These are phyloP conservation scores for Pseudevernia furfuracea DNA, from an alignment of 495 filamentous ascomycete genomes.

Conservation along the genomic window DNA sequence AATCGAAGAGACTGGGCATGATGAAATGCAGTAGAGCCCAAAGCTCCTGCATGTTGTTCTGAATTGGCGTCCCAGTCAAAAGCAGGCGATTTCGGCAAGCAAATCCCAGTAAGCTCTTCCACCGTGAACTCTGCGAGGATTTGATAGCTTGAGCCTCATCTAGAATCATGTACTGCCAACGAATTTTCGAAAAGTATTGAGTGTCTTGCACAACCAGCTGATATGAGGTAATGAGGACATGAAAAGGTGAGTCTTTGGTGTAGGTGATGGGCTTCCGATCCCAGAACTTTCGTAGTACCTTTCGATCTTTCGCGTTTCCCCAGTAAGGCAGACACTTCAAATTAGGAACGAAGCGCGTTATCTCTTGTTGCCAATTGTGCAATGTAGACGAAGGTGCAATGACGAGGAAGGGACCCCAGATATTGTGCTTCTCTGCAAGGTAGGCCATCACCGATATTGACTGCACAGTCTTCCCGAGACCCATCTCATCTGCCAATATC, in stretches of 20 bases:
- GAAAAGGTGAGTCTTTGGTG: constrained; percentile 83
- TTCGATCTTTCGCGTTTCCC: constrained; percentile 90
- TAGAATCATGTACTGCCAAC: constrained; percentile 99
- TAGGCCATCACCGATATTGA: constrained; percentile 99
- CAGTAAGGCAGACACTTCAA: constrained; percentile 96
- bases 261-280: constrained; percentile 96
- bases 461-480: constrained; percentile 97
- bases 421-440: constrained; percentile 90
- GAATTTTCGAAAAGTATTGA: constrained; percentile 95
- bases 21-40: constrained; percentile 99
- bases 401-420: constrained; percentile 97
- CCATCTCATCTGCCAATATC: constrained; percentile 98
- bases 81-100: constrained; percentile 91
- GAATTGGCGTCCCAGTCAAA: constrained; percentile 93
- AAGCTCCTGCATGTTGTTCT: constrained; percentile 99
- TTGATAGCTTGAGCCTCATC: constrained; percentile 99
- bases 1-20: constrained; percentile 97
- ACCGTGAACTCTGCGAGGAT: constrained; percentile 89
- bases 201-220: constrained; percentile 94
- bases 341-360: constrained; percentile 82
- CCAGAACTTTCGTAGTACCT: constrained; percentile 97
- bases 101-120: constrained; percentile 92
- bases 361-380: constrained; percentile 99
- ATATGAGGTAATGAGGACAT: constrained; percentile 94
- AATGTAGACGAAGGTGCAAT: constrained; percentile 93